Base-by-base conservation (phyloP, 1,139 yeast species). In the Geotrichum bryndzae region DNA sequence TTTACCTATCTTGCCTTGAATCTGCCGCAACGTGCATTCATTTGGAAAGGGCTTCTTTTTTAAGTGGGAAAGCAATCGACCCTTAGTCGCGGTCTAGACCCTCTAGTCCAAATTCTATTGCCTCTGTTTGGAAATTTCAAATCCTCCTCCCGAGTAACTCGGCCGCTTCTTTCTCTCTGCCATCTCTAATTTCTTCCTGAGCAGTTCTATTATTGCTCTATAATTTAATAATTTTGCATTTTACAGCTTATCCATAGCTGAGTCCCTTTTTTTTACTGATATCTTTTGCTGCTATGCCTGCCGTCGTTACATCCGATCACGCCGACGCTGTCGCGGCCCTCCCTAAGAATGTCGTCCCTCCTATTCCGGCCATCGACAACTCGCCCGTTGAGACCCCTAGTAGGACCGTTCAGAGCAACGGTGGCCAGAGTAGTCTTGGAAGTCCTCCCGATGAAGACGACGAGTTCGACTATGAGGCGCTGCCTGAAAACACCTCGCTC, bases 401-500 rank as follows among this genome's bases (percentile, higher is more conserved):
- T 10, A 35, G n/a, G 11, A 35, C 41, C 15, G 8, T 13, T 11
- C 41, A 35, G 15, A 41, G 48, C 18, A 41, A 23, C n/a, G 18
- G 22, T 18, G 23, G 18, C 23, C 7, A 35, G 41, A 41, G 48
- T 8, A 41, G 48, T 8, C n/a, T 7, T 7, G 48, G 18, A n/a
- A n/a, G 18, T 41, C 2, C 48, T 15, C 18, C 48, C n/a, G 10
- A 41, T 27, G 54, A 51, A 29, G 72, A 69, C 35, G 78, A 74
- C 56, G 72, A 68, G 52, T 67, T 67, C 57, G 97, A 92, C 72
- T 94, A 94, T 74, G 99, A 94, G 74, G 87, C 97, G 1, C 81
- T 94, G 55, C 99, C 99, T 0, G 90, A 87, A 53, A 86, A 86
- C 70, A 92, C 97, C 15, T 87, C 97, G 0, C 77, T 94, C 62